Percentiles rank a stretch among this genome's conserved stretches.
phyloP scores from a whole-genome alignment of 345 rosid genomes.

The Linum usitatissimum region DNA sequence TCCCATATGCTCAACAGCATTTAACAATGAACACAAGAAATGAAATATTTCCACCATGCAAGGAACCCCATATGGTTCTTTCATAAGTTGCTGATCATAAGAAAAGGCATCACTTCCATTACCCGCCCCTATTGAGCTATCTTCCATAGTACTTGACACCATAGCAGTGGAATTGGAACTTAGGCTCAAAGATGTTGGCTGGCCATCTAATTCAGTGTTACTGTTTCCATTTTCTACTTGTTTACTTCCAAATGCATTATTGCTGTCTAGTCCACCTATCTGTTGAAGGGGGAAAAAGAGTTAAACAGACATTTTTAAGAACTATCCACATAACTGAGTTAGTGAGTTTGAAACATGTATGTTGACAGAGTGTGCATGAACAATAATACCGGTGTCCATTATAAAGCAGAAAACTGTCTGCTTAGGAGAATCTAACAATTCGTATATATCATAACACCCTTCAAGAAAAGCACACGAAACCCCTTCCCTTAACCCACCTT shows the following conservation, averaged over 20 bases:
- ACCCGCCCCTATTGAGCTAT: conserved; percentile 19
- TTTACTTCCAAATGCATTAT: conserved; percentile 23
- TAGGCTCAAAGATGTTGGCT: conserved; percentile 13
- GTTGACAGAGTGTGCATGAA: neutral
- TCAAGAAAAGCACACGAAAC: neutral
- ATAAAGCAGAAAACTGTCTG: neutral
- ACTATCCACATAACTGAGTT: neutral
- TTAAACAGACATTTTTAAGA: neutral
- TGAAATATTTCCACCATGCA: conserved; percentile 73
- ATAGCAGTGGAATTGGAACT: conserved; percentile 18
- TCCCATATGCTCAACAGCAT: conserved; percentile 40
- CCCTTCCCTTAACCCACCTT: neutral
- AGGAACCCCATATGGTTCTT: conserved; percentile 56
- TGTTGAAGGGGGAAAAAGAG: conserved; percentile 18
- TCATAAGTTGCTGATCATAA: conserved; percentile 33
- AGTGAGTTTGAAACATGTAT: neutral
- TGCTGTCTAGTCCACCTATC: conserved; percentile 34
- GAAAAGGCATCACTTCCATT: conserved; percentile 27
- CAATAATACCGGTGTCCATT: neutral
- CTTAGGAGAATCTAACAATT: neutral
- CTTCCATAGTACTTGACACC: conserved; percentile 21
- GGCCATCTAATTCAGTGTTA: conserved; percentile 23
- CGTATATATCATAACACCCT: neutral
- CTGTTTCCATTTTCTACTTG: conserved; percentile 39
- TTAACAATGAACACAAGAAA: conserved; percentile 57